Evolutionary conservation across 2,329 filamentous ascomycete species (phyloP).

Genomic region (Pyrenophora teres): DNA sequence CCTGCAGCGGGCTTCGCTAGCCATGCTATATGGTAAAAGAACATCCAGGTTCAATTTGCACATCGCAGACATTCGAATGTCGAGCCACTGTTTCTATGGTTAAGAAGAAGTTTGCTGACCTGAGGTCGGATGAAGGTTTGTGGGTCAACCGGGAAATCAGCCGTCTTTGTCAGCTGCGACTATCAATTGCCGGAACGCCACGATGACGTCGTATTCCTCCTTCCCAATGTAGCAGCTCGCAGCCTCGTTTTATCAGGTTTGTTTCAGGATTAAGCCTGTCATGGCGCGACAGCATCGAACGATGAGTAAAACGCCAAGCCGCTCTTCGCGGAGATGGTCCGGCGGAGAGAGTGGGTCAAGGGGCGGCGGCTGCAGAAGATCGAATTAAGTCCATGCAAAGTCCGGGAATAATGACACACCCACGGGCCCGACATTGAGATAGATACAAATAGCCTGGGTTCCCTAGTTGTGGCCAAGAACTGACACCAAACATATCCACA

Average conservation of each 20-base stretch:
- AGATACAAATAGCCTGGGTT: constrained; percentile 10
- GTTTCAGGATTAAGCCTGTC: neutral
- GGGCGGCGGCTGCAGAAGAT: neutral
- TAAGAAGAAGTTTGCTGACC: neutral
- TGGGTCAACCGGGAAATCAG: neutral
- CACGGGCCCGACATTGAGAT: neutral
- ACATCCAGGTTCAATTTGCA: no score
- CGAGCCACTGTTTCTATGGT: neutral
- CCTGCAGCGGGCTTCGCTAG: no score
- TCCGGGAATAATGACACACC: constrained; percentile 18
- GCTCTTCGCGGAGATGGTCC: neutral
- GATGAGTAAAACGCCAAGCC: neutral
- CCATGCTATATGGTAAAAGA: no score
- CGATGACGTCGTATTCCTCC: constrained; percentile 9
- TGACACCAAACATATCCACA: neutral
- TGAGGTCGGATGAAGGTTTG: constrained; percentile 4
- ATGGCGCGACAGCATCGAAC: constrained; percentile 1
- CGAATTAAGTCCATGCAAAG: constrained; percentile 5
- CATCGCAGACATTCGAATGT: no score
- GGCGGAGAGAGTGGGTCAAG: constrained; percentile 3
- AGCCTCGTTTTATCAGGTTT: neutral
- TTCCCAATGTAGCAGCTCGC: neutral
- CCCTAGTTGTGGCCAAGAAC: neutral
- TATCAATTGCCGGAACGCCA: neutral
- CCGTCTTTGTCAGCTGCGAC: neutral